Evolutionary conservation across 345 rosid species (phyloP), one percentile per base, ranked within the genome.

Genomic region (Cardamine resedifolia): DNA sequence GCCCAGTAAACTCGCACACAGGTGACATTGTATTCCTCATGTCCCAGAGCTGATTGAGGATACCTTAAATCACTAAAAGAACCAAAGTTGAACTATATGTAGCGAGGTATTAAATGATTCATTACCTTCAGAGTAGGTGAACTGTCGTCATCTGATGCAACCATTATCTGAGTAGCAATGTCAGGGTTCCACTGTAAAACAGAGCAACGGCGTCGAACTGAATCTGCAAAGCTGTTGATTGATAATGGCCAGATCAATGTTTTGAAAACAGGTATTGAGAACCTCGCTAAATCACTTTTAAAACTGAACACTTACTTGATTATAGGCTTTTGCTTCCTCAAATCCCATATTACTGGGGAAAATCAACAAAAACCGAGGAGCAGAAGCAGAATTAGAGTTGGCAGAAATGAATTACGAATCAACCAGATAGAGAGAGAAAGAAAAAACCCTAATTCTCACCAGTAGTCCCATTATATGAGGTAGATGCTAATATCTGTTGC

Each of bases 131-230:
- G 62, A 61, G 88, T 69, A 59, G 98, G 98, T 53, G 94, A 87
- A 59, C 81, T 73, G 79, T 96, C 99, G 59, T 92, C 98, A 75
- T 96, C 99, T 47, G 99, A 96, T 23, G 99, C 98, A 82, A 96
- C 88, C 84, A 92, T 83, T 66, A 95, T 96, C 81, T 96, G 97
- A 74, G 99, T 96, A 70, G 99, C 91, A 78, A 90, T 79, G 74
- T 92, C 96, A 77, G 99, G 99, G 81, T 96, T 88, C 99, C 99
- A 96, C 77, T 96, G 99, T 82, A 96, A 84, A 81, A 96, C 98
- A 68, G 99, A 92, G 83, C 98, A 86, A 18, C 97, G 86, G 71
- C 97, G 87, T 78, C 96, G 83, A 81, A 82, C 67, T 41, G 99
- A 88, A 84, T 96, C 99, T 76, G 90, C 79, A 80, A 95, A 86